Base-by-base conservation (phyloP, 2,329 filamentous ascomycete genomes). In the Fusarium equiseti region DNA sequence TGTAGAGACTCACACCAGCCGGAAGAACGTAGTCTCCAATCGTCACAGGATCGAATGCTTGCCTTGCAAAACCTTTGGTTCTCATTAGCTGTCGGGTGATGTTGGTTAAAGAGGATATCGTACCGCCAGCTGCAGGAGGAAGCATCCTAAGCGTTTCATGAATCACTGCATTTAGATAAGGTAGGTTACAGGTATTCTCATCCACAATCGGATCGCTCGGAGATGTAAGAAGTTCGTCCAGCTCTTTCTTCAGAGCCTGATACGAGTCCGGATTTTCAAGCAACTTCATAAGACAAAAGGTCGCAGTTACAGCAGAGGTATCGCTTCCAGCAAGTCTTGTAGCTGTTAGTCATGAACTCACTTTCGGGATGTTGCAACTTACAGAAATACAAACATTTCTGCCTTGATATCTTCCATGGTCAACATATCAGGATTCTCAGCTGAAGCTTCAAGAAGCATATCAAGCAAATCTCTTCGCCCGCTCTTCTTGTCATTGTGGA, bases 361-460 rank as follows among this genome's bases (percentile, higher is more conserved):
- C 5, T 22, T 10, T 24, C 2, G 12, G 12, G 12, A 22, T 3
- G 5, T 16, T 10, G 9, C 6, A 12, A 22, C 49, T 6, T 20
- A 53, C 50, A 53, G 13, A 2, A 53, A 53, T 9, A 53, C 50
- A 42, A 53, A 40, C 50, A 53, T 53, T 24, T 42, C 50, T 2
- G 50, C 50, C 12, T 53, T 42, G 18, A 53, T 42, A 6, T 53
- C 50, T 15, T 53, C 32, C 35, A 53, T 53, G 16, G 32, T 53
- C 35, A 53, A 13, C 35, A 42, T 40, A 10, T 53, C 24, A 8
- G 50, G 50, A 29, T 53, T 53, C 11, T 53, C 50, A 10, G 50
- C 50, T 6, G 50, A 53, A 10, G 50, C 50, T n/a, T 53, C 50
- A 5, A 53, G 50, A 12, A 53, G 50, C 50, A 53, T 53, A 15